Conservation (phyloP, 768 basidiomycete species). For the Lactarius hatsudake region DNA sequence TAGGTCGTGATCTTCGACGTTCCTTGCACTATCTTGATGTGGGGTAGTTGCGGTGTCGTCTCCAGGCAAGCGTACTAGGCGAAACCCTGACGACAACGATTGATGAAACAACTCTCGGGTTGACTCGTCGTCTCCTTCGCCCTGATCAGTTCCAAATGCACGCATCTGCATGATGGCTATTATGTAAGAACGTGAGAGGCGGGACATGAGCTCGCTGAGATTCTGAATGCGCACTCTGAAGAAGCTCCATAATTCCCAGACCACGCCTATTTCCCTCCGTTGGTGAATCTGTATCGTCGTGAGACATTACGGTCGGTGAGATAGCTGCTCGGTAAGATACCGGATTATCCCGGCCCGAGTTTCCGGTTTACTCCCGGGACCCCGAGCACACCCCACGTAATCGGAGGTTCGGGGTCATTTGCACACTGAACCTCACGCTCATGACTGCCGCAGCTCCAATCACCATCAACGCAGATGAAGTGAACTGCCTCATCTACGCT, state of each 20-base stretch:
- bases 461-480: conserved; percentile 73
- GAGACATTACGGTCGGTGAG: not conserved
- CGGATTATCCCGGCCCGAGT: not conserved
- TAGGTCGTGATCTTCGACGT: not conserved
- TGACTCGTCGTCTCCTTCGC: not conserved
- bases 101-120: conserved; percentile 2
- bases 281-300: conserved; percentile 1
- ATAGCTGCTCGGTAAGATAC: not conserved
- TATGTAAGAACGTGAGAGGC: not conserved
- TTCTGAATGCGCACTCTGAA: conserved; percentile 13
- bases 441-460: conserved; percentile 41
- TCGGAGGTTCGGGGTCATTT: conserved; percentile 33
- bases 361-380: not conserved
- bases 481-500: conserved; percentile 82
- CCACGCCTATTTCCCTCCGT: not conserved
- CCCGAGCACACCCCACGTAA: not conserved
- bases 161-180: conserved; percentile 12
- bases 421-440: conserved; percentile 21
- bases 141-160: not conserved
- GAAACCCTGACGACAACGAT: conserved; percentile 11
- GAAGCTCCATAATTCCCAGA: conserved; percentile 10
- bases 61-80: conserved; percentile 10
- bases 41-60: not conserved
- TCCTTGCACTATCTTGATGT: not conserved
- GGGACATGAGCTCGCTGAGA: not conserved